phyloP scores from a whole-genome alignment of 805 yeast species.

The Blastobotrys chiropterorum region DNA sequence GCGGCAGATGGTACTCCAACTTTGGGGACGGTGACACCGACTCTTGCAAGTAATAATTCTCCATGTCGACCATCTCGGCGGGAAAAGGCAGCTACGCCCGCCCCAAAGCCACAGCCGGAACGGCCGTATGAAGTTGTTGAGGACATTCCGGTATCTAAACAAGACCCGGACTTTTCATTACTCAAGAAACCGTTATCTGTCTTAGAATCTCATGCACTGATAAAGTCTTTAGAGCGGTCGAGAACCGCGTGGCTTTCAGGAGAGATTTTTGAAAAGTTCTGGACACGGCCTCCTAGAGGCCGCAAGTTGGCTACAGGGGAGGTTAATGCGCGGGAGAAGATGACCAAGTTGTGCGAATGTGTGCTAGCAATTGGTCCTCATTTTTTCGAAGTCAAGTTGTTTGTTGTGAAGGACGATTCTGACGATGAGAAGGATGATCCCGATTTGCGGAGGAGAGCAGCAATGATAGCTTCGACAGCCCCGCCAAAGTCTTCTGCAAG shows the following conservation, averaged over 20 bases:
- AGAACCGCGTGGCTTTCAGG: slow-evolving; percentile 61
- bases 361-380: slow-evolving; percentile 76
- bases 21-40: not conserved
- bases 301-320: slow-evolving; percentile 41
- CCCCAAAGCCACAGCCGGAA: not conserved
- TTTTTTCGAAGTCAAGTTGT: slow-evolving; percentile 64
- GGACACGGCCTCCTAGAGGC: slow-evolving; percentile 66
- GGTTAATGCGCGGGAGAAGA: slow-evolving; percentile 68
- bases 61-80: not conserved
- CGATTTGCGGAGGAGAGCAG: not conserved
- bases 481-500: too few relatives aligned
- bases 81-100: not conserved
- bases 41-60: not conserved
- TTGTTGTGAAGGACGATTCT: slow-evolving; percentile 76
- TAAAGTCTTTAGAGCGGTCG: slow-evolving; percentile 57
- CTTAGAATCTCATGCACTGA: slow-evolving; percentile 53
- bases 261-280: slow-evolving; percentile 67
- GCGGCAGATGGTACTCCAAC: not conserved
- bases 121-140: slow-evolving; percentile 59
- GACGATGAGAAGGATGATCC: slow-evolving; percentile 4
- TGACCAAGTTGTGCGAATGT: slow-evolving; percentile 84
- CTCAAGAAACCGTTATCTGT: slow-evolving; percentile 62
- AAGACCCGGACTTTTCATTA: slow-evolving; percentile 56
- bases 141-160: slow-evolving; percentile 60
- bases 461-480: too few relatives aligned